phyloP scores from a whole-genome alignment of 371 early-diverging fungal species.

The Blakeslea trispora region DNA sequence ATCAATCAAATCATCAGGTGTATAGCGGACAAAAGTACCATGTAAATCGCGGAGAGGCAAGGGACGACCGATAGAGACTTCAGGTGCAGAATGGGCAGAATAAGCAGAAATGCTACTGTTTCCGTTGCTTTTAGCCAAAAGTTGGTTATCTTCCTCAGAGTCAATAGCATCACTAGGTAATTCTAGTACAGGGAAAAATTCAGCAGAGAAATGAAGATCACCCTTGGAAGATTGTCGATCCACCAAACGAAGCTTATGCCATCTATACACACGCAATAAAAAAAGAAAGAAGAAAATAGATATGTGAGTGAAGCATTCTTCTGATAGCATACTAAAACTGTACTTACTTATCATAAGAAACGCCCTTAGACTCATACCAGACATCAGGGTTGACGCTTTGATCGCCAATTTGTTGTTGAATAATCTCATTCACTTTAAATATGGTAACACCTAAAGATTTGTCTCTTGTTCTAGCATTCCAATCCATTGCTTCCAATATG shows the following conservation, averaged over 20 bases:
- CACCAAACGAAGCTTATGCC: conserved; percentile 62
- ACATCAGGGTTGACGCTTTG: conserved; percentile 36
- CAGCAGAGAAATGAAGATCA: conserved; percentile 63
- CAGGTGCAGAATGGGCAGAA: conserved; percentile 6
- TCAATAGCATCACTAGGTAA: conserved; percentile 29
- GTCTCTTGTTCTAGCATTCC: conserved; percentile 66
- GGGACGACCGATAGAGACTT: background rate
- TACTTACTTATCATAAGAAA: conserved; percentile 33
- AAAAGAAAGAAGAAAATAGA: no score
- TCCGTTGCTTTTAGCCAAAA: background rate
- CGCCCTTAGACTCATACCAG: conserved; percentile 46
- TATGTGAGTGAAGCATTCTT: no score
- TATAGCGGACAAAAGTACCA: conserved; percentile 34
- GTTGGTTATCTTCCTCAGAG: background rate
- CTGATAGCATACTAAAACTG: no score
- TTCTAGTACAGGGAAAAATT: conserved; percentile 67
- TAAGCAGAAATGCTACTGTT: conserved; percentile 10
- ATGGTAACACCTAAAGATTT: conserved; percentile 66
- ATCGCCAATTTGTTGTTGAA: conserved; percentile 44
- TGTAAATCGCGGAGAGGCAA: conserved; percentile 31
- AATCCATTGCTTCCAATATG: conserved; percentile 79
- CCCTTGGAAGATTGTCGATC: conserved; percentile 63
- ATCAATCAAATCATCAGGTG: conserved; percentile 50
- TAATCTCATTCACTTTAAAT: conserved; percentile 48
- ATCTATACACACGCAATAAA: conserved; percentile 37